phyloP scores from a whole-genome alignment of 148 eudicot species.

The Selenicereus undatus region DNA sequence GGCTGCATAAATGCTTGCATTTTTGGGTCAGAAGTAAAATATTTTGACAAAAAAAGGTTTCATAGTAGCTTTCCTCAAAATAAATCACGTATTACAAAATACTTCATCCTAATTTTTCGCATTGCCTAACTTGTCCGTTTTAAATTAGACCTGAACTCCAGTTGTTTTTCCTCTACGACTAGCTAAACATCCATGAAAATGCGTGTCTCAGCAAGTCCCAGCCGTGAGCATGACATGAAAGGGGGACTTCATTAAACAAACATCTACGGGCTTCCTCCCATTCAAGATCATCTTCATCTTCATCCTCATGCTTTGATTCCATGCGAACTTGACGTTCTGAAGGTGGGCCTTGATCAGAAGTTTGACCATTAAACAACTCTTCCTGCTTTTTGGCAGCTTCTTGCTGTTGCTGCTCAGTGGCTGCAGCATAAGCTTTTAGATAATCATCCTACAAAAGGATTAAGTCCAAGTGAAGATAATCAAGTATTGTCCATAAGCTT shows the following conservation, averaged over 20 bases:
- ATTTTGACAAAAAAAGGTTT: too few species aligned
- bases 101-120: too few species aligned
- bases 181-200: too few species aligned
- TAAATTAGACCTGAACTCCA: not conserved
- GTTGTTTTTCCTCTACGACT: too few species aligned
- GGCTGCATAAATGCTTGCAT: too few species aligned
- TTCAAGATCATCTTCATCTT: slow-evolving; percentile 52
- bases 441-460: slow-evolving; percentile 62
- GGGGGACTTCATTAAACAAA: not conserved
- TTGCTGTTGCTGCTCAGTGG: slow-evolving; percentile 65
- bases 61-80: too few species aligned
- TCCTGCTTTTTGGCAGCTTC: slow-evolving; percentile 46
- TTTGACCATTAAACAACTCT: slow-evolving; percentile 28
- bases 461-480: not conserved
- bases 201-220: not conserved
- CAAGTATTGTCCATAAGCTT: not conserved
- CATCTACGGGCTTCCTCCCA: slow-evolving; percentile 82
- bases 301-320: slow-evolving; percentile 58
- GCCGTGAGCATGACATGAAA: not conserved
- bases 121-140: not conserved
- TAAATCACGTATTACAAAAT: too few species aligned
- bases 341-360: slow-evolving; percentile 27
- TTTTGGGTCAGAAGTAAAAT: too few species aligned
- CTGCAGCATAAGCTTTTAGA: slow-evolving; percentile 84
- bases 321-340: slow-evolving; percentile 63